phyloP scores from a whole-genome alignment of 768 basidiomycete species.

The Lentinula boryana region DNA sequence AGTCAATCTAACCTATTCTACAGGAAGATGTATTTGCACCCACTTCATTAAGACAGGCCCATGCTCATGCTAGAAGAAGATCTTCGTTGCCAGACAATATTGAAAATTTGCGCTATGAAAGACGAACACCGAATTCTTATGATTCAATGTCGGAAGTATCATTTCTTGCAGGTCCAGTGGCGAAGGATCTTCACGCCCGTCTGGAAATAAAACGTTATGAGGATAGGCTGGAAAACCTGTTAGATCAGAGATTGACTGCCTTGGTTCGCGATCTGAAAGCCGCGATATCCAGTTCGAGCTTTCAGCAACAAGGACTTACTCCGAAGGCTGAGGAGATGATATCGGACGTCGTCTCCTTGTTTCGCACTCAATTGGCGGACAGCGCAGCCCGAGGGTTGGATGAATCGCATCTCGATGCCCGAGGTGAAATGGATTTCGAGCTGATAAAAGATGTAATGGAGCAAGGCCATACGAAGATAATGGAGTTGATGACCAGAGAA shows the following conservation, averaged over 20 bases:
- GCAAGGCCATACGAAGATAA: conserved; percentile 58
- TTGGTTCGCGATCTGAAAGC: conserved; percentile 34
- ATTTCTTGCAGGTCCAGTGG: conserved; percentile 18
- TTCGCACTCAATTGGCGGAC: conserved; percentile 63
- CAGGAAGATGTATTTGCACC: conserved; percentile 37
- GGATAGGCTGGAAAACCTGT: conserved; percentile 50
- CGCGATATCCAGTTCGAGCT: conserved; percentile 16
- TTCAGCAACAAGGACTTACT: conserved; percentile 23
- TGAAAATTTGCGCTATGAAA: not conserved
- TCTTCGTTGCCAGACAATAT: conserved; percentile 49
- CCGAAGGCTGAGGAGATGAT: conserved; percentile 57
- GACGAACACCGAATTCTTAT: not conserved
- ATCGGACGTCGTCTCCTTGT: conserved; percentile 58
- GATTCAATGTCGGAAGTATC: conserved; percentile 15
- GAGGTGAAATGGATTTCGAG: conserved; percentile 75
- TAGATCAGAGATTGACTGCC: conserved; percentile 64
- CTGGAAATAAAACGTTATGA: conserved; percentile 59
- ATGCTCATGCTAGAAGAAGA: conserved; percentile 35
- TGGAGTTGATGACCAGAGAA: conserved; percentile 52
- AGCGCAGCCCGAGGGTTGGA: conserved; percentile 52
- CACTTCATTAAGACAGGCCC: conserved; percentile 13
- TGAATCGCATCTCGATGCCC: conserved; percentile 63
- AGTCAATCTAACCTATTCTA: not conserved
- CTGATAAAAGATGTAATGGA: conserved; percentile 65
- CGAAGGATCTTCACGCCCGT: conserved; percentile 44